Evolutionary conservation across 805 yeast species (phyloP), one percentile per base, ranked within the genome.

Genomic region (Phaffomyces antillensis): DNA sequence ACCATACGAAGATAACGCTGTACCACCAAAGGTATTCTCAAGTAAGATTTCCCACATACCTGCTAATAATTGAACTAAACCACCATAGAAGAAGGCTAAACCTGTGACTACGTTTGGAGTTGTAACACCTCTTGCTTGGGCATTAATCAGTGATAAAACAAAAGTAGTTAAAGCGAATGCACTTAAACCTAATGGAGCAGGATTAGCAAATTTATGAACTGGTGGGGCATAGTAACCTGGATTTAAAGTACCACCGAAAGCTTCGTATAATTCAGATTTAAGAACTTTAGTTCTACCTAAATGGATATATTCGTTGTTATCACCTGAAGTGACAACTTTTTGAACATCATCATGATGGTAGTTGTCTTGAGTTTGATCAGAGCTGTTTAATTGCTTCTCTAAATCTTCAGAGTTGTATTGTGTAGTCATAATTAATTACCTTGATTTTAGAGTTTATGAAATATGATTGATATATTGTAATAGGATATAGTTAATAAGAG

Each of bases 191-290:
- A 81, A 62, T 8, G 86, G 84, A 32, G 81, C 81, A 13, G 86
- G 84, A 57, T 79, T 80, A 39, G 77, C 86, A 53, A 81, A 71
- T 51, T 72, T 72, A 54, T 81, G 80, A 9, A 66, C 59, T 15
- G 91, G 74, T 6, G 77, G 73, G n/a, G 75, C 71, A 26, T 76
- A 62, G 44, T 70, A 39, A 70, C 87, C 91, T 23, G 93, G 87
- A 52, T 81, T 80, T 60, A 85, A 67, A 17, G 84, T 73, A 81
- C 96, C 96, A 63, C 95, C 96, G 52, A 84, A 84, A 3, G 91
- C 91, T 24, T 64, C 64, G 42, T 69, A 65, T 45, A 84, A 68
- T 41, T 84, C 90, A 42, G 71, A 62, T 53, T 73, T 76, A 44
- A 77, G 70, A 49, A 83, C 87, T 61, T 76, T 81, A 50, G 83